Percentiles rank a stretch among this genome's conserved stretches.
These are phyloP conservation scores for Gossypium arboreum DNA, from an alignment of 345 rosid genomes.

Conservation along the genomic window DNA sequence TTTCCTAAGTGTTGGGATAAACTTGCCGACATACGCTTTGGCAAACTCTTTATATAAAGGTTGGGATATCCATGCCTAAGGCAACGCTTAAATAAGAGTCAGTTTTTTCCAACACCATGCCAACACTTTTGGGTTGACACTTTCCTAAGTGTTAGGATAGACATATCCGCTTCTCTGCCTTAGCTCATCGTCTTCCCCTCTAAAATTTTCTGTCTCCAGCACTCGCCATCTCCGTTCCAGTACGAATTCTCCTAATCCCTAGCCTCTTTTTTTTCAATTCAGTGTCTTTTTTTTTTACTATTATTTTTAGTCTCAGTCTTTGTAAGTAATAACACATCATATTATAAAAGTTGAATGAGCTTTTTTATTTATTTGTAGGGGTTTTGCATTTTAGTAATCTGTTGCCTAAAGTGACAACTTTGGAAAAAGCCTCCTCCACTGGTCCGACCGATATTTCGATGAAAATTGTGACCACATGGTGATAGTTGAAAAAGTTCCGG, in stretches of 20 bases:
- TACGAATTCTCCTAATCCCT: neutral
- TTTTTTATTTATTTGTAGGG: constrained; percentile 23
- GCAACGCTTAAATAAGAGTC: too few species aligned
- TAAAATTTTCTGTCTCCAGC: neutral
- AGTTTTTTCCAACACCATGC: too few species aligned
- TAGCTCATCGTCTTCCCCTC: neutral
- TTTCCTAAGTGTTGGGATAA: too few species aligned
- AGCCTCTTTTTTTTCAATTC: neutral
- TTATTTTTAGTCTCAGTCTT: neutral
- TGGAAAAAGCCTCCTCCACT: constrained; percentile 44
- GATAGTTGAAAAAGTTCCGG: constrained; percentile 30
- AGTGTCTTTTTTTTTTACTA: too few species aligned
- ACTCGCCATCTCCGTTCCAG: neutral
- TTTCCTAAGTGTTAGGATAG: too few species aligned
- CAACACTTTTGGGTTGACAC: too few species aligned
- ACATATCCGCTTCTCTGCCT: neutral
- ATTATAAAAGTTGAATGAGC: neutral
- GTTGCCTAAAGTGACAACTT: constrained; percentile 43
- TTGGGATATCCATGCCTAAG: too few species aligned
- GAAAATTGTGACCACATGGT: constrained; percentile 32
- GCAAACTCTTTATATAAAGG: too few species aligned
- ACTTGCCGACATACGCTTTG: too few species aligned
- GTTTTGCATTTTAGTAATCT: constrained; percentile 15
- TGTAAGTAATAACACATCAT: neutral
- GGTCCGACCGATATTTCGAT: constrained; percentile 29